Base-by-base conservation (phyloP, 2,329 filamentous ascomycete species). In the Fusarium pseudoanthophilum region DNA sequence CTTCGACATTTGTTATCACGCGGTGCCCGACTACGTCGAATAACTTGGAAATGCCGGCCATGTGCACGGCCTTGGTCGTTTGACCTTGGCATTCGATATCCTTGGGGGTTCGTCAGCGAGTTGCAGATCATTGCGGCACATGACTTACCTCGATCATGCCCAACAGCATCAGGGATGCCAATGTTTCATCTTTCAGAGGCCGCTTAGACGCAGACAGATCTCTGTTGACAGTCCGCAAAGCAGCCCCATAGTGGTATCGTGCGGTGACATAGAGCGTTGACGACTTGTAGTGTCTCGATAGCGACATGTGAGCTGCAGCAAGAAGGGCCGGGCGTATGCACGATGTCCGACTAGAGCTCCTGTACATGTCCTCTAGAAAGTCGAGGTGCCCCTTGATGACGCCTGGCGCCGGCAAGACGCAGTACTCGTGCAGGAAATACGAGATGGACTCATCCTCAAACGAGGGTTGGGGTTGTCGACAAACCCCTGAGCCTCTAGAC, bases 41-140 rank as follows among this genome's bases (percentile, higher is more conserved):
- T 14, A 72, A 34, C 34, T 62, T 69, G 32, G 70, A 60, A 32
- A 72, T 72, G 11, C 70, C 70, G 13, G 56, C 46, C 70, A 72
- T 72, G 42, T 72, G 70, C 39, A 72, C 60, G 24, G 64, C 49
- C 28, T 72, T 72, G 52, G 60, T 64, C 14, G 56, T 69, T 49
- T 69, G 51, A 2, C 70, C 69, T 66, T 72, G 63, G 52, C 70
- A 72, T 7, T 72, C 70, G 34, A 72, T 72, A 56, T 72, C 70
- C 70, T 72, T 26, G 20, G 32, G 20, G 28, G n/a, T 43, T 52
- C 18, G 48, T 72, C 37, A 72, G 42, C 28, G 18, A 42, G 37
- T 10, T 42, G 52, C 24, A 55, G 58, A 67, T 60, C 39, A 51
- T 60, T 24, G 28, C 51, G 21, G 28, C 26, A n/a, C 36, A 39